These are phyloP conservation scores for Oenanthe javanica DNA, from an alignment of 140 eudicot genomes.

Conservation along the genomic window DNA sequence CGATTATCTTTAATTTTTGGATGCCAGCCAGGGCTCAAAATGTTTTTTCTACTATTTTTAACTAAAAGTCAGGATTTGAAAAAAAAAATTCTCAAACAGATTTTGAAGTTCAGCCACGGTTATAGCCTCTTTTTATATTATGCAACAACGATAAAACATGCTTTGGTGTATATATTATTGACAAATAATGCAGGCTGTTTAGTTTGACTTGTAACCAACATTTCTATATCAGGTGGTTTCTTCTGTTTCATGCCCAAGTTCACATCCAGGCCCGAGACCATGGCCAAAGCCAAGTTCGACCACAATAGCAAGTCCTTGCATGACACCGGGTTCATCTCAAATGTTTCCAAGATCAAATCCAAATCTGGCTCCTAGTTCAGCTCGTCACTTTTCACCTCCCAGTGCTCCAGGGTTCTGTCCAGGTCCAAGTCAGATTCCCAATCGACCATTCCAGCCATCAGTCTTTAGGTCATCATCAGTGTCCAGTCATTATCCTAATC, in stretches of 20 bases:
- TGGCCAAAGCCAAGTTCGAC: conserved; percentile 1
- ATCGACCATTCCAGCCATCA: neutral
- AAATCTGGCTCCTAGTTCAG: neutral
- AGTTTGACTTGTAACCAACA: neutral
- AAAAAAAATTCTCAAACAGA: too few relatives aligned
- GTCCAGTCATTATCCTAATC: conserved; percentile 1
- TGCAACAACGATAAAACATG: neutral
- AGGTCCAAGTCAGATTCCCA: neutral
- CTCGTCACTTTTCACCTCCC: neutral
- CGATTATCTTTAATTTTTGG: too few relatives aligned
- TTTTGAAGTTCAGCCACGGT: neutral
- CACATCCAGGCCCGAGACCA: conserved; percentile 10
- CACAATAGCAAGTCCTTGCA: neutral
- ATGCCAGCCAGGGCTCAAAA: neutral
- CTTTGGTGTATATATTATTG: neutral
- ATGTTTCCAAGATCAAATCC: neutral
- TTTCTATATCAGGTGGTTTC: conserved; percentile 15
- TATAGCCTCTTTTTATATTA: neutral
- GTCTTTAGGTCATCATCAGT: neutral
- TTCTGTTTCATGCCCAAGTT: neutral
- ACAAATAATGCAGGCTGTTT: neutral
- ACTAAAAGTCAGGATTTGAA: too few relatives aligned
- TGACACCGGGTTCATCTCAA: neutral
- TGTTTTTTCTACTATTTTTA: too few relatives aligned
- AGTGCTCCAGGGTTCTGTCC: neutral